Conservation (phyloP, 371 early-diverging fungal genomes). For the Mucor plumbeus region DNA sequence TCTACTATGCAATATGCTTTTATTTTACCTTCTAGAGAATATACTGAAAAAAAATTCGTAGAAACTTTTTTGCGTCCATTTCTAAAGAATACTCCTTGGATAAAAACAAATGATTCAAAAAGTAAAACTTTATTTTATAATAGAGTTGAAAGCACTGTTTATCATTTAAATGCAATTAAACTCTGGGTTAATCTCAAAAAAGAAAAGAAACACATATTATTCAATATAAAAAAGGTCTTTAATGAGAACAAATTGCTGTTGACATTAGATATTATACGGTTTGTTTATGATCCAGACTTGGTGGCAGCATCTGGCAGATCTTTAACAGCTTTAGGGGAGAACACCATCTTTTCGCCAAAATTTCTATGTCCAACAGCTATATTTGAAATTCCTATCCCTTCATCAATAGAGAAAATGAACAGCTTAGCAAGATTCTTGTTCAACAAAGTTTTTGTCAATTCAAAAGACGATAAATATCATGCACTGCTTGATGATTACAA, state of each 20-base stretch:
- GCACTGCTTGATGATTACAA: background rate
- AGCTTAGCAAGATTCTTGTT: background rate
- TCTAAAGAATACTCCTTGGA: background rate
- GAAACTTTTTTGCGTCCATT: background rate
- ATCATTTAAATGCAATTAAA: background rate
- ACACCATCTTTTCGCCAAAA: background rate
- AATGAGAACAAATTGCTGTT: background rate
- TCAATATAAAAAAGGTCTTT: background rate
- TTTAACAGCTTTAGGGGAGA: background rate
- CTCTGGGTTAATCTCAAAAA: background rate
- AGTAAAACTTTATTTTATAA: background rate
- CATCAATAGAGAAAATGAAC: background rate
- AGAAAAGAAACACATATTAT: background rate
- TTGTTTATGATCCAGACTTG: background rate
- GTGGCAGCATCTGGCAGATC: background rate
- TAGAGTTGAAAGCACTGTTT: background rate
- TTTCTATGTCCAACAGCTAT: background rate
- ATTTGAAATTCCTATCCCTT: background rate
- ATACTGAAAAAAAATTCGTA: background rate
- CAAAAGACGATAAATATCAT: background rate
- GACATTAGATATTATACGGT: background rate
- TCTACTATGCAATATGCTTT: background rate
- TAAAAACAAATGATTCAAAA: background rate
- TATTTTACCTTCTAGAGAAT: background rate
- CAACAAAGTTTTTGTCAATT: background rate